Percentiles rank a stretch among this genome's conserved stretches.
Evolutionary conservation across 1,284 basidiomycete species (phyloP).

Genomic region (Leccinum pachyderme): DNA sequence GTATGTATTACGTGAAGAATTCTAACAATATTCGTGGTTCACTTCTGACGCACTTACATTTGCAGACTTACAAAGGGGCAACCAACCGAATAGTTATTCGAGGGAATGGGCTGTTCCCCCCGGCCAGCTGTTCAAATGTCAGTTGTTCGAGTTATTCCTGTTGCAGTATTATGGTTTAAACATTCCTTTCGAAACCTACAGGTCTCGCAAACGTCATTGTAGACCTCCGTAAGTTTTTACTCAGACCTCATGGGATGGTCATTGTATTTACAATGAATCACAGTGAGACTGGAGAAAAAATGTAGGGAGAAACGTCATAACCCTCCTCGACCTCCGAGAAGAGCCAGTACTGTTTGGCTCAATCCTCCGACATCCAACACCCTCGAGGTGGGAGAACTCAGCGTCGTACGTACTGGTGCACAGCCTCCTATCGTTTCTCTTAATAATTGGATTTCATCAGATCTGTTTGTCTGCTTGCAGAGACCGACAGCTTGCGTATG

Average conservation of each 20-base stretch:
- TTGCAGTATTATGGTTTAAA: background rate
- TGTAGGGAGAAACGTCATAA: background rate
- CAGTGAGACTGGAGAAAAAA: slow-evolving; percentile 14
- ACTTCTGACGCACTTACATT: background rate
- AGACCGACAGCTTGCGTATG: background rate
- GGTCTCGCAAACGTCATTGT: slow-evolving; percentile 5
- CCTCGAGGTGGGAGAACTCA: slow-evolving; percentile 12
- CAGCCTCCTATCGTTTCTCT: background rate
- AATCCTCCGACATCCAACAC: slow-evolving; percentile 7
- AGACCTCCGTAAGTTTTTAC: slow-evolving; percentile 14
- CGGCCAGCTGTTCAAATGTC: slow-evolving; percentile 22
- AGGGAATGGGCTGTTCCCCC: slow-evolving; percentile 14
- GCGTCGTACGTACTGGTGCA: slow-evolving; percentile 13
- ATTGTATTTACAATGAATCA: background rate
- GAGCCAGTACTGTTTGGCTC: slow-evolving; percentile 1
- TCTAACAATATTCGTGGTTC: slow-evolving; percentile 6
- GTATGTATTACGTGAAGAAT: slow-evolving; percentile 7
- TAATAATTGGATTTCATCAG: slow-evolving; percentile 5
- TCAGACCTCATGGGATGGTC: background rate
- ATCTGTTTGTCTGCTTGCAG: slow-evolving; percentile 32
- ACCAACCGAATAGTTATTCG: slow-evolving; percentile 12
- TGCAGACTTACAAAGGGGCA: slow-evolving; percentile 20
- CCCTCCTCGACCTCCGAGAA: slow-evolving; percentile 1
- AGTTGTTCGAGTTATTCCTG: background rate
- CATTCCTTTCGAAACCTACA: background rate